Base-by-base conservation (phyloP, 805 yeast genomes). In the Metschnikowia noctiluminum region DNA sequence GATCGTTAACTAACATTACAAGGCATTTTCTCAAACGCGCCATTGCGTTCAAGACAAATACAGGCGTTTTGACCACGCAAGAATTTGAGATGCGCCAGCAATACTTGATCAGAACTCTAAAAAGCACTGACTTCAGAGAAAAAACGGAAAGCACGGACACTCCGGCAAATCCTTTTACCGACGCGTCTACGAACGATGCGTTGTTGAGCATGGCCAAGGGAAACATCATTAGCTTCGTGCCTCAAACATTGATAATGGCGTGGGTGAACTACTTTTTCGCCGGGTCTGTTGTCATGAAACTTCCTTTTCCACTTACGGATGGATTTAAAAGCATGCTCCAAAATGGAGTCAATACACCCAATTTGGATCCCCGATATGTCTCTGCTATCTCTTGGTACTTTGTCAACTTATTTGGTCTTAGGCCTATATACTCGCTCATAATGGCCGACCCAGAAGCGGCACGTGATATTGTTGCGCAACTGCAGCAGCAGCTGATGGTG, bases 311-410 rank as follows among this genome's bases (percentile, higher is more conserved):
- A 2, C 71, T 94, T 48, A 94, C 98, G 0, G 76, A 83, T 31
- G 83, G 91, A 51, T 94, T 94, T 74, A 94, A 94, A 66, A 80
- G 87, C 50, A 91, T 94, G 96, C 69, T 94, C 38, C 99, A 94
- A 67, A 81, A 80, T 28, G 96, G 97, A 7, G 85, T 94, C 12
- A 78, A 76, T 49, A 90, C 98, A 0, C 77, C 84, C 1, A 95
- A 92, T 59, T 73, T 94, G 49, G 94, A 91, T 62, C 96, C 85
- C 8, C 73, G 96, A 28, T 94, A 96, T 82, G 98, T 94, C 14
- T 85, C 94, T 35, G 84, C 96, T 2, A 85, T 94, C 16, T 89
- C 97, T 6, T 94, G 98, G 98, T 94, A 92, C 65, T 88, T 94
- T 64, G 87, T 92, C 46, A 87, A 89, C 47, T 79, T 89, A 52